Evolutionary conservation across 2,329 filamentous ascomycete genomes (phyloP), one percentile per base, ranked within the genome.

Genomic region (Aureobasidium namibiae): DNA sequence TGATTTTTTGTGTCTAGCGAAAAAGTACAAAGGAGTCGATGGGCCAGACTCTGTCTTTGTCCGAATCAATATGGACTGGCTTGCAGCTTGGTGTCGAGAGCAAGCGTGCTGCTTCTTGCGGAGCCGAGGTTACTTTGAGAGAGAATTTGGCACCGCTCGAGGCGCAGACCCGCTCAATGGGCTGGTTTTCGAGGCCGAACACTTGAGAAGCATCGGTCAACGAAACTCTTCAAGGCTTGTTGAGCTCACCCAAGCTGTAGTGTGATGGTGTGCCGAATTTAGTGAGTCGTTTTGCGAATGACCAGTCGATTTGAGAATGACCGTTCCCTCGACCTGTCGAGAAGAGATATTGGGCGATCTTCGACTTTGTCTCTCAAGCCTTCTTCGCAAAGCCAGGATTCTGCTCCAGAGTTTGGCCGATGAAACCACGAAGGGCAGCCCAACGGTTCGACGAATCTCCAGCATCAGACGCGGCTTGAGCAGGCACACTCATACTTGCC

Each of bases 391-490:
- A 95, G 3, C 87, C 89, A 14, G 87, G 84, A 66, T 92, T 92
- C 73, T 90, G 88, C 75, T 96, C 90, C 85, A 96, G 90, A 1
- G 90, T 96, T 42, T 86, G 81, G 1, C 89, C 87, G 54, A 96
- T 95, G 69, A 92, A 95, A 10, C 80, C 85, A 66, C 92, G 83
- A 72, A 97, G 71, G 16, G 90, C 90, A 31, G 88, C 88, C 88
- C 90, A 96, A 59, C 88, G 78, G 67, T 79, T 83, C 10, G 80
- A 83, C 1, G 74, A 65, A 66, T 64, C 67, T 24, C 67, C 62
- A 29, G 78, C 72, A 16, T 70, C 73, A 14, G 80, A 33, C 11
- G 18, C 36, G 4, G 38, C 14, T 9, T 45, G 34, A 16, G 50
- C 14, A 41, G 54, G 53, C 23, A 38, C 48, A 58, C 66, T 64